Base-by-base conservation (phyloP, 352 stramenopile species). In the Pythium inflatum region DNA sequence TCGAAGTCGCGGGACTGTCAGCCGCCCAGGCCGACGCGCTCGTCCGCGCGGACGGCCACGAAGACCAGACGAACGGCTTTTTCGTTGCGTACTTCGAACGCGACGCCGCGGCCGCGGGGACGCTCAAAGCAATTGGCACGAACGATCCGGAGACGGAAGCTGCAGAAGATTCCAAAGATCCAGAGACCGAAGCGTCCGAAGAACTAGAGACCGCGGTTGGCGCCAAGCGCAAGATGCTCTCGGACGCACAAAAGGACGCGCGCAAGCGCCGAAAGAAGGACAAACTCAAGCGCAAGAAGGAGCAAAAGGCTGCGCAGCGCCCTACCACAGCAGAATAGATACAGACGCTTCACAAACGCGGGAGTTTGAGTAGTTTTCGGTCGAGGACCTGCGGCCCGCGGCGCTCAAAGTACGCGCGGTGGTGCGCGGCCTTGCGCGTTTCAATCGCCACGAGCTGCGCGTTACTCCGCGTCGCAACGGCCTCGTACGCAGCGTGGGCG, bases 71-170 rank as follows among this genome's bases (percentile, higher is more conserved):
- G 5, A 98, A 98, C 76, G 97, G 96, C 24, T 99, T 99, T 76
- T 99, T 99, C 70, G 95, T 99, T 5, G 86, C 90, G 31, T 98
- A 97, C 75, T 98, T 99, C 77, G 92, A 98, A 66, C 85, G 95
- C 6, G 56, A 67, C 28, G 50, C 43, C 12, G 18, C 56, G 6
- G 57, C 65, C 5, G 43, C 69, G 0, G 16, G 33, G 30, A n/a
- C 34, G 41, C 2, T 59, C 45, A n/a, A n/a, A n/a, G n/a, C n/a
- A n/a, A n/a, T n/a, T n/a, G n/a, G n/a, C n/a, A n/a, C n/a, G n/a
- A n/a, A n/a, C n/a, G n/a, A n/a, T n/a, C n/a, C n/a, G n/a, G n/a
- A 43, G 20, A 46, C 28, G 58, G 60, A 66, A 46, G 22, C 27
- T 27, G 41, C 25, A n/a, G 54, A 69, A 0, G 51, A 51, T 14